A percentile compares a stretch with the other conserved stretches of the same genome.
Conservation (phyloP, 169 alveolate species). For the Ichthyophthirius multifiliis region DNA sequence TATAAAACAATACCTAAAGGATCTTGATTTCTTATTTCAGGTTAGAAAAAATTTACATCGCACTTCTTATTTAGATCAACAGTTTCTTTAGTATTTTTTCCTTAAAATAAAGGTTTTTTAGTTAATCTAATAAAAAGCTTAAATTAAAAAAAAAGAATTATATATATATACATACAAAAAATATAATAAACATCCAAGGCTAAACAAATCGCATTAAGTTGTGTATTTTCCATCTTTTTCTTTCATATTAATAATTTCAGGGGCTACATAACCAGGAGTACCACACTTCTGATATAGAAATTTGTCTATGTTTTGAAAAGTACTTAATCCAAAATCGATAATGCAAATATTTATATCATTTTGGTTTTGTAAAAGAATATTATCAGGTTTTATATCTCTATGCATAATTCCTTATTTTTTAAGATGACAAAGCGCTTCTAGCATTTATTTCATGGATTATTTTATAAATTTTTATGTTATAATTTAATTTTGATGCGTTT, state of each 20-base stretch:
- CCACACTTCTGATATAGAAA: conserved; percentile 7
- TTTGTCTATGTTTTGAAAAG: not conserved
- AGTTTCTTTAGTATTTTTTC: conserved; percentile 7
- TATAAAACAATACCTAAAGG: not conserved
- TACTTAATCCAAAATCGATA: conserved; percentile 14
- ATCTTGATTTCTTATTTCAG: not conserved
- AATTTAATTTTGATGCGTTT: too few species aligned
- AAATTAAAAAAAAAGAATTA: too few species aligned
- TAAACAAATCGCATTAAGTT: not conserved
- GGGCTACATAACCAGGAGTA: conserved; percentile 25
- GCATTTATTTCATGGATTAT: too few species aligned
- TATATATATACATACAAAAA: conserved; percentile 5
- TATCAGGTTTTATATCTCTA: too few species aligned
- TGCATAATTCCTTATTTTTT: too few species aligned
- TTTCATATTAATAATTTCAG: conserved; percentile 9
- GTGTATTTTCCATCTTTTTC: not conserved
- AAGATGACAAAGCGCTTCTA: too few species aligned
- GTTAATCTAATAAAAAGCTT: not conserved
- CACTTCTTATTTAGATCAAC: not conserved
- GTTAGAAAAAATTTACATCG: not conserved
- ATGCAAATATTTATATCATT: too few species aligned
- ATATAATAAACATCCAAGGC: conserved; percentile 1
- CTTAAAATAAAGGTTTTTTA: not conserved
- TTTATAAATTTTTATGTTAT: too few species aligned
- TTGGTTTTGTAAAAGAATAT: too few species aligned